Evolutionary conservation across 129 eudicot genomes (phyloP), one percentile per base, ranked within the genome.

Genomic region (Escallonia herrerae): DNA sequence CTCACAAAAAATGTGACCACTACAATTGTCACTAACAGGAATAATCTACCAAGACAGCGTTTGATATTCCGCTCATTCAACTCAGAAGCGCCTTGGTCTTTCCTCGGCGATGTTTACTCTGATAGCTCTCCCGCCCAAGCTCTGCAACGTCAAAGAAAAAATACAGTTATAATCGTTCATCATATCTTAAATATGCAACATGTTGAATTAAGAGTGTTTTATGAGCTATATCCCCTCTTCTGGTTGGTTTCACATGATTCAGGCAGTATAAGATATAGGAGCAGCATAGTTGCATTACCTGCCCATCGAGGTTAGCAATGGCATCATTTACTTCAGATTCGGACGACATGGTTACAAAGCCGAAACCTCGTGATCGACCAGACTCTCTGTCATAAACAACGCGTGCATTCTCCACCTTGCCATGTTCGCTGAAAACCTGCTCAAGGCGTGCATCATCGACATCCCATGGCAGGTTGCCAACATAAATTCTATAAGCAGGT

Each of bases 381-480:
- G 79, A 77, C 43, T 83, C 96, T 72, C 99, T 81, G 67, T 93
- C 96, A 56, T n/a, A 59, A 63, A 89, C 82, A 15, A 93, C 90
- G 11, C 87, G 77, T 37, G 99, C 95, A 82, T 59, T 75, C 44
- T 77, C 73, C 59, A 88, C 95, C 56, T 81, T 84, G 5, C 99
- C 96, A 47, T 83, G 80, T 43, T 86, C 87, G n/a, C 95, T 85
- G 74, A 93, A 93, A 11, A 93, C 56, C 75, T 89, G 82, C 74
- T 86, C 89, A 10, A 93, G 93, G 22, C 91, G 81, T 5, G 61
- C 72, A 64, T 79, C 77, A 74, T 87, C 91, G 33, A 91, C 85
- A 58, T 82, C 87, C 96, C 96, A 88, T 40, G 98, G 88, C 56
- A 91, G 75, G 77, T 91, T 91, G 56, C 95, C 96, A 8, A 88